A percentile compares a stretch with the other conserved stretches of the same genome.
Evolutionary conservation across 805 yeast genomes (phyloP).

Genomic region (Barnettozyma siamensis): DNA sequence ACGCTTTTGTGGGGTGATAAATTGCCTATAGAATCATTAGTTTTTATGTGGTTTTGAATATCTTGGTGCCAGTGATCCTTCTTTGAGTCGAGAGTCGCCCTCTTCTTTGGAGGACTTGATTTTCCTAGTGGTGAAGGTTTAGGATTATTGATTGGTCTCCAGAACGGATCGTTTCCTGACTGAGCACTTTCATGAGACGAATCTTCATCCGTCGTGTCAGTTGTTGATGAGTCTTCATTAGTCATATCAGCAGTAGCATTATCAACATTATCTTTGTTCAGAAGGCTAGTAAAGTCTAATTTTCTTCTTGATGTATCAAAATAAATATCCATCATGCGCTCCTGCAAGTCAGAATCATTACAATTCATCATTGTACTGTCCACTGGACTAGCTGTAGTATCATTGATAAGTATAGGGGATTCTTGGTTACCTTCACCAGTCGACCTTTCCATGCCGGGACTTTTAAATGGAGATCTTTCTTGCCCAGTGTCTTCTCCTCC

Average conservation of each 20-base stretch:
- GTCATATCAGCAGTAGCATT: no score
- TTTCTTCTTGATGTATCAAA: neutral
- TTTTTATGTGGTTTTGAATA: no score
- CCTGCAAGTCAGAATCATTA: neutral
- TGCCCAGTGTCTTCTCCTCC: neutral
- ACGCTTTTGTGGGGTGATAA: neutral
- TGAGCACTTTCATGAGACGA: no score
- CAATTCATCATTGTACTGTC: neutral
- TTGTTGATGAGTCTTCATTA: no score
- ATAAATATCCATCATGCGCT: slow-evolving; percentile 1
- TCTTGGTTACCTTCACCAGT: neutral
- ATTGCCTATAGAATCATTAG: no score
- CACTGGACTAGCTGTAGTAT: neutral
- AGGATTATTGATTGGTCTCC: neutral
- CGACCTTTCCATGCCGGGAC: no score
- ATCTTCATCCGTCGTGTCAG: no score
- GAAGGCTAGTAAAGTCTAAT: neutral
- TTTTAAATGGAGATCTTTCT: neutral
- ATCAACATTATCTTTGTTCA: neutral
- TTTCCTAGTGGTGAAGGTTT: no score
- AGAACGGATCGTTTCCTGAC: neutral
- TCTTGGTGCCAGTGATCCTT: no score
- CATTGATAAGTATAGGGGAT: neutral
- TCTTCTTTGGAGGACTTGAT: no score
- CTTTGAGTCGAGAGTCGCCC: no score